Percentiles rank a stretch among this genome's conserved stretches.
phyloP scores from a whole-genome alignment of 768 basidiomycete genomes.

The Multifurca ochricompacta region DNA sequence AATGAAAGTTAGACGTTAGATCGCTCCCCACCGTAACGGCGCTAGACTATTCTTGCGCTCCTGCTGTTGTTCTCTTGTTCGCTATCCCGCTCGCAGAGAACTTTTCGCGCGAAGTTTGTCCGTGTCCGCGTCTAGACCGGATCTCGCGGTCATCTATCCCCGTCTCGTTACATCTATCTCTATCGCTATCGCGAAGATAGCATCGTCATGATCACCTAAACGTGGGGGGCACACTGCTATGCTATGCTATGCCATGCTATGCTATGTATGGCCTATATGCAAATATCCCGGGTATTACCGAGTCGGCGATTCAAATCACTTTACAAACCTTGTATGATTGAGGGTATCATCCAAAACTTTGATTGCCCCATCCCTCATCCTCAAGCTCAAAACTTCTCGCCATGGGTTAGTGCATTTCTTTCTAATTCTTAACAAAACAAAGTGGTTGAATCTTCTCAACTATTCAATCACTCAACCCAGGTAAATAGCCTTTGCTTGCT shows the following conservation, averaged over 20 bases:
- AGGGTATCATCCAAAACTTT: constrained; percentile 21
- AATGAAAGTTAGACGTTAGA: background rate
- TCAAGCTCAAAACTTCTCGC: constrained; percentile 65
- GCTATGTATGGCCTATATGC: background rate
- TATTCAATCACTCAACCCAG: background rate
- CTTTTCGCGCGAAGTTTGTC: constrained; percentile 1
- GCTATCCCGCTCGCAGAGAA: too few species aligned
- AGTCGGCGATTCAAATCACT: constrained; percentile 6
- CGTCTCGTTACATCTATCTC: background rate
- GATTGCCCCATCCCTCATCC: constrained; percentile 40
- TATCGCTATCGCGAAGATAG: background rate
- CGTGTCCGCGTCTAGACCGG: background rate
- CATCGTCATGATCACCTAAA: too few species aligned
- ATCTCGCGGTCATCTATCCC: background rate
- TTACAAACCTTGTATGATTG: constrained; percentile 13
- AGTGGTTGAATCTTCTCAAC: background rate
- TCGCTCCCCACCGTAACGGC: background rate
- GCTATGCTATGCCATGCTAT: too few species aligned
- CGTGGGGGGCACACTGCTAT: too few species aligned
- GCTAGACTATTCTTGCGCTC: background rate
- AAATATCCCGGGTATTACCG: constrained; percentile 12
- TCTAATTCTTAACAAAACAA: constrained; percentile 6
- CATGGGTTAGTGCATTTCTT: constrained; percentile 58
- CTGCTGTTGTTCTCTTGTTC: too few species aligned
- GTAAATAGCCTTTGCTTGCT: background rate